Percentiles rank a stretch among this genome's conserved stretches.
Conservation (phyloP, 2,329 filamentous ascomycete species). For the Botrytis aclada region DNA sequence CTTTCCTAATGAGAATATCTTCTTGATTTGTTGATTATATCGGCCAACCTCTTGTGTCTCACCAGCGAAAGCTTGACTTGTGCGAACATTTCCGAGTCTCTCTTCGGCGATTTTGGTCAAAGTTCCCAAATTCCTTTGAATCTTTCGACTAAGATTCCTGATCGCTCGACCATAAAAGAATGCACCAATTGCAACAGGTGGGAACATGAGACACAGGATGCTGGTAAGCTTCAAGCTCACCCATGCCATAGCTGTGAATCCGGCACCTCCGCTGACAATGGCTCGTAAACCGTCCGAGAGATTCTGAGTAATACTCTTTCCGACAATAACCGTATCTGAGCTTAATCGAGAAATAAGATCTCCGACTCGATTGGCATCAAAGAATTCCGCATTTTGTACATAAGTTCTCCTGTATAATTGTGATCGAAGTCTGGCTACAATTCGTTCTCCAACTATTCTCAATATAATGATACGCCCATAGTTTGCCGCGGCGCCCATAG, state of each 20-base stretch:
- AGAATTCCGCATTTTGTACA: conserved; percentile 97
- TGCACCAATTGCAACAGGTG: conserved; percentile 84
- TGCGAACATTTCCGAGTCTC: conserved; percentile 93
- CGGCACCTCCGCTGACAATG: conserved; percentile 83
- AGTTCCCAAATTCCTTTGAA: conserved; percentile 89
- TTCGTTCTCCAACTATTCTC: conserved; percentile 89
- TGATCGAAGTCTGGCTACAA: conserved; percentile 84
- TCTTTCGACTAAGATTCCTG: conserved; percentile 83
- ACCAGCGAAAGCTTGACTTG: conserved; percentile 92
- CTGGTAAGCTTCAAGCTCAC: conserved; percentile 88
- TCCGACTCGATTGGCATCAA: conserved; percentile 94
- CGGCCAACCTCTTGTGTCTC: conserved; percentile 86
- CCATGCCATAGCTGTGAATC: conserved; percentile 92
- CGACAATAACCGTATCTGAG: conserved; percentile 95
- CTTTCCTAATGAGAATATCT: conserved; percentile 86
- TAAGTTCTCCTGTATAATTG: conserved; percentile 90
- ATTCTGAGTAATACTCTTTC: conserved; percentile 98
- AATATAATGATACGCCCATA: conserved; percentile 92
- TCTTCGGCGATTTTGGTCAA: conserved; percentile 98
- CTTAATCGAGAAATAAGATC: conserved; percentile 94
- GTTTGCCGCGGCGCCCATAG: conserved; percentile 82
- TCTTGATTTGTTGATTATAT: conserved; percentile 89
- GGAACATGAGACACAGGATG: conserved; percentile 81
- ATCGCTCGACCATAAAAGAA: conserved; percentile 90
- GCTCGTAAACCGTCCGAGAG: conserved; percentile 92